Evolutionary conservation across 1,284 basidiomycete species (phyloP).

Genomic region (Kalmanozyma brasiliensis): DNA sequence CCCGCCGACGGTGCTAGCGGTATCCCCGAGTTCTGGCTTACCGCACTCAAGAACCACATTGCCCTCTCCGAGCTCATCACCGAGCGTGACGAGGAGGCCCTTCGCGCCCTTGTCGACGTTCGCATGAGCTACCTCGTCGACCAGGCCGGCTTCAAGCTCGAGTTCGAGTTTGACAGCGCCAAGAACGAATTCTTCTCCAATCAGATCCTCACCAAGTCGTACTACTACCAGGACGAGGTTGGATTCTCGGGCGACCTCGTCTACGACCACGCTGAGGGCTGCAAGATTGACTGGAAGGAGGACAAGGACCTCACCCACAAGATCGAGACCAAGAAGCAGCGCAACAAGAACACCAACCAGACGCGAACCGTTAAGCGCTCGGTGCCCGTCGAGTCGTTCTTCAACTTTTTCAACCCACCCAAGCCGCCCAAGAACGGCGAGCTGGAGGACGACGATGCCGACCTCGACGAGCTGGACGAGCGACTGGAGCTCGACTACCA

Average conservation of each 20-base stretch:
- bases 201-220: constrained; percentile 86
- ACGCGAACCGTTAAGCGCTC: constrained; percentile 67
- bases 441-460: constrained; percentile 59
- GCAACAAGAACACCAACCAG: constrained; percentile 79
- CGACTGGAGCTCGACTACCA: constrained; percentile 95
- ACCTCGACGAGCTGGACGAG: constrained; percentile 76
- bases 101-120: constrained; percentile 77
- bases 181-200: constrained; percentile 90
- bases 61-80: constrained; percentile 89
- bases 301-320: constrained; percentile 97
- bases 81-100: constrained; percentile 83
- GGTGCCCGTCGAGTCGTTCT: constrained; percentile 67
- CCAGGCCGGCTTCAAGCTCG: constrained; percentile 86
- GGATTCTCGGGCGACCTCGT: constrained; percentile 94
- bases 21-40: constrained; percentile 98
- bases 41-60: constrained; percentile 89
- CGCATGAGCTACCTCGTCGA: constrained; percentile 78
- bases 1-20: constrained; percentile 71
- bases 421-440: constrained; percentile 63
- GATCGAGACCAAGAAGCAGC: constrained; percentile 98
- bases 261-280: constrained; percentile 90
- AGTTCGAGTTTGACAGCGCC: constrained; percentile 77
- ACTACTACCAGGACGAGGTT: constrained; percentile 89
- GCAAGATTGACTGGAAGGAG: constrained; percentile 94
- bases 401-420: constrained; percentile 68